Base-by-base conservation (phyloP, 78 protist genomes). In the Tieghemostelium lacteum region DNA sequence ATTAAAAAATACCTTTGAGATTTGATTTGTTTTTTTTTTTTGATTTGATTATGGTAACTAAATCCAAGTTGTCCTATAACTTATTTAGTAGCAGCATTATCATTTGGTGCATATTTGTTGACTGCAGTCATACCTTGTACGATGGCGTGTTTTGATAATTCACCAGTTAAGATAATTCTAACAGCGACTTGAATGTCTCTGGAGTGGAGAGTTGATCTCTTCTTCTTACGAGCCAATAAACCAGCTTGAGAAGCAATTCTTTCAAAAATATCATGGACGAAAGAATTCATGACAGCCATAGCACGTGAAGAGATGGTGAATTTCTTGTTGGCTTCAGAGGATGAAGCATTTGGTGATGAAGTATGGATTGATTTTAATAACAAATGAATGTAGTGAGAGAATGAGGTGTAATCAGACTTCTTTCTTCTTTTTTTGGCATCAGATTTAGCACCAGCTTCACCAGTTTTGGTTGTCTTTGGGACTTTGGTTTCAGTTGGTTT, bases 131-230 rank as follows among this genome's bases (percentile, higher is more conserved):
- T 93, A 36, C 97, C 98, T 88, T 96, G 97, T 64, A 96, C 83
- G 83, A 96, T 96, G 50, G 98, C 98, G 83, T 97, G 98, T 93
- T 96, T 96, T 60, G 98, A 97, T 16, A 97, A 95, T 87, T 97
- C 98, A 36, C 98, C 98, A 63, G 98, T 95, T n/a, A 97, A 93
- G 40, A 95, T 49, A 73, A 95, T 94, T 39, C 98, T 95, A 55
- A 94, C 97, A 26, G 98, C 97, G 6, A 95, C 92, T 89, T 96
- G 98, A 66, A 96, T 96, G 72, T 96, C 98, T 60, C 98, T 70
- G 26, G 95, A 85, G 72, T 91, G 80, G 86, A 95, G 66, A 75
- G 97, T 95, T 31, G 54, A 34, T 69, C 77, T 55, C 94, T 88
- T 87, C 96, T 94, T 97, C 96, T 92, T 87, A 61, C 89, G 87